These are phyloP conservation scores for Pleodorina starrii DNA, from an alignment of 139 green algal genomes.

Conservation along the genomic window DNA sequence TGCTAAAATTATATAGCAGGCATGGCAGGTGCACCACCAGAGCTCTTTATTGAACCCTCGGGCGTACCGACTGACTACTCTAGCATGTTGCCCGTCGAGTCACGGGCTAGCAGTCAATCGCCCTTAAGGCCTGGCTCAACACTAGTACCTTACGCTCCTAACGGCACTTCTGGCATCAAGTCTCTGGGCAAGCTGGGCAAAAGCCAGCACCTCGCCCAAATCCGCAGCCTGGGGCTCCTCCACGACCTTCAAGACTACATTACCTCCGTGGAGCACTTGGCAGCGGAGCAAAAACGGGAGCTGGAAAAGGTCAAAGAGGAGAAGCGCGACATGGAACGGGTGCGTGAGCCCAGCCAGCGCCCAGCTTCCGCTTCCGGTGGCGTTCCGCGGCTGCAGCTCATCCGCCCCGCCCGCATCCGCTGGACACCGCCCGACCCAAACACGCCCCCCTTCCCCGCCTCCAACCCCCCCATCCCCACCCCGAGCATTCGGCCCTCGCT, in stretches of 20 bases:
- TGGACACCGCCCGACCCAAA: background rate
- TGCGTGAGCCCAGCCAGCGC: background rate
- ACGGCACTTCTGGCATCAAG: background rate
- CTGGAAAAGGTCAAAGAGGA: constrained; percentile 49
- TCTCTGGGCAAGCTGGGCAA: constrained; percentile 5
- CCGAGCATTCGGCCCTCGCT: too few species aligned
- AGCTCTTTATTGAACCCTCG: background rate
- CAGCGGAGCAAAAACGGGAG: constrained; percentile 50
- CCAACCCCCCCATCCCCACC: background rate
- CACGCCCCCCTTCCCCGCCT: background rate
- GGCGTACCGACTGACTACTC: background rate
- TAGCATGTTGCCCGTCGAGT: constrained; percentile 28
- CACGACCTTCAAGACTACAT: constrained; percentile 68
- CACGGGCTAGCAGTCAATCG: background rate
- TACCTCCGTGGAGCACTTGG: constrained; percentile 34
- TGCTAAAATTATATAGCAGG: background rate
- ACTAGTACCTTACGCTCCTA: constrained; percentile 13
- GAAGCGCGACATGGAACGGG: constrained; percentile 52
- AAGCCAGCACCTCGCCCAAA: constrained; percentile 42
- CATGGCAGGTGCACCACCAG: background rate
- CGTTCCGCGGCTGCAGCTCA: background rate
- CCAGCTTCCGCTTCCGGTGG: background rate
- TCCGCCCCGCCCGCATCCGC: background rate
- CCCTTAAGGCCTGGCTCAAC: constrained; percentile 14
- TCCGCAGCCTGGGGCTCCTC: constrained; percentile 55